Evolutionary conservation across 129 eudicot species (phyloP), one percentile per base, ranked within the genome.

Genomic region (Flaveria linearis): DNA sequence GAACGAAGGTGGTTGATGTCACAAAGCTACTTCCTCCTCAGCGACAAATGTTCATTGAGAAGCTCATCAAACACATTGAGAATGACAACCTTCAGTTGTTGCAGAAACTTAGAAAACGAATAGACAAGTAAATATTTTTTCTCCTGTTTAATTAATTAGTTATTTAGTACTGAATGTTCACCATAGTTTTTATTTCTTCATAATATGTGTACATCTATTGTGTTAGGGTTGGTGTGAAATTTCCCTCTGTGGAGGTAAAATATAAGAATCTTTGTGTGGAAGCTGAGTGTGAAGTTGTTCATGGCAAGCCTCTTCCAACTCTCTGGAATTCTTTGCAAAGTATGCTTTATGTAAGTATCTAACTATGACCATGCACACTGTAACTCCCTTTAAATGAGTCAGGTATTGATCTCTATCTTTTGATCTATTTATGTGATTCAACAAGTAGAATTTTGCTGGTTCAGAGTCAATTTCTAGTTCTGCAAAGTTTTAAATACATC

Each of bases 271-370:
- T 90, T 46, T 43, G 17, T 53, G 85, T 90, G 55, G 91, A 86
- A 79, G 89, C 96, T 8, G 88, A 80, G 82, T 90, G 96, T 55
- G 84, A 88, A 73, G 91, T 88, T 5, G 93, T 90, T 74, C 73
- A 78, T 76, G 96, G 93, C 42, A 90, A 90, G 89, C 93, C 96
- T 30, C 89, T 90, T 17, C 91, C 95, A 3, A 86, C 95, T 53
- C 89, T 86, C 0, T 82, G 89, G 91, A 89, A 89, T 56, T 80
- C 95, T n/a, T 51, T 89, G 42, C 82, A 75, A 69, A 77, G 89
- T 81, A 52, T 78, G 77, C 17, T 82, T 13, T 71, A 67, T 20
- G 96, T 89, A 76, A 86, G 86, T 75, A 13, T 55, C 72, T 36
- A 36, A 11, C 11, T 72, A 13, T 68, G 60, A 46, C 50, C 2